These are phyloP conservation scores for Hypoxylon sp. DNA, from an alignment of 2,329 filamentous ascomycete genomes.

Conservation along the genomic window DNA sequence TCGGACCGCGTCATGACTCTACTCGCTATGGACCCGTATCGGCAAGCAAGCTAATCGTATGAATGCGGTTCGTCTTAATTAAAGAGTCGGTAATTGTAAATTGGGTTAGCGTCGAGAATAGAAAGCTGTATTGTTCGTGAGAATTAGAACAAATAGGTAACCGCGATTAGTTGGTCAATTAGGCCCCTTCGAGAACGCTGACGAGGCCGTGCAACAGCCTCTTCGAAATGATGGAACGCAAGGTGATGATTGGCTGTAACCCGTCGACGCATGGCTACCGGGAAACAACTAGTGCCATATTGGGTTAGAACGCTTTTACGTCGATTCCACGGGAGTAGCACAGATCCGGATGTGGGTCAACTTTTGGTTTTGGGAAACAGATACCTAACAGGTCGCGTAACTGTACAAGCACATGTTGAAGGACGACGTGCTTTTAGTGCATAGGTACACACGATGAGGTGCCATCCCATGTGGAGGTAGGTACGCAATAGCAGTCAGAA, in stretches of 20 bases:
- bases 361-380: slow-evolving; percentile 9
- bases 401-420: slow-evolving; percentile 1
- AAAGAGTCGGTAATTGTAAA: background rate
- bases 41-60: slow-evolving; percentile 5
- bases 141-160: background rate
- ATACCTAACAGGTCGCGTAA: background rate
- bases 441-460: background rate
- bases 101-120: background rate
- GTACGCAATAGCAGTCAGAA: background rate
- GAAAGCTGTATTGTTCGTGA: slow-evolving; percentile 15
- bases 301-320: slow-evolving; percentile 21
- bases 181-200: slow-evolving; percentile 16
- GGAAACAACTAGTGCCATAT: slow-evolving; percentile 18
- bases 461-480: background rate
- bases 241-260: slow-evolving; percentile 33
- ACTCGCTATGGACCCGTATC: slow-evolving; percentile 11
- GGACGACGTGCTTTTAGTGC: background rate
- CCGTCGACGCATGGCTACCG: slow-evolving; percentile 35
- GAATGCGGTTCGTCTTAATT: background rate
- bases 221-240: slow-evolving; percentile 11
- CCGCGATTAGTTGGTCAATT: slow-evolving; percentile 15
- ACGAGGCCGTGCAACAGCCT: slow-evolving; percentile 45
- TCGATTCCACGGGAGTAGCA: slow-evolving; percentile 6
- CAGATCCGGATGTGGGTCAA: slow-evolving; percentile 16
- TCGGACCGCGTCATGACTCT: slow-evolving; percentile 38